phyloP scores from a whole-genome alignment of 306 rosid genomes.

The Boehmeria nivea region DNA sequence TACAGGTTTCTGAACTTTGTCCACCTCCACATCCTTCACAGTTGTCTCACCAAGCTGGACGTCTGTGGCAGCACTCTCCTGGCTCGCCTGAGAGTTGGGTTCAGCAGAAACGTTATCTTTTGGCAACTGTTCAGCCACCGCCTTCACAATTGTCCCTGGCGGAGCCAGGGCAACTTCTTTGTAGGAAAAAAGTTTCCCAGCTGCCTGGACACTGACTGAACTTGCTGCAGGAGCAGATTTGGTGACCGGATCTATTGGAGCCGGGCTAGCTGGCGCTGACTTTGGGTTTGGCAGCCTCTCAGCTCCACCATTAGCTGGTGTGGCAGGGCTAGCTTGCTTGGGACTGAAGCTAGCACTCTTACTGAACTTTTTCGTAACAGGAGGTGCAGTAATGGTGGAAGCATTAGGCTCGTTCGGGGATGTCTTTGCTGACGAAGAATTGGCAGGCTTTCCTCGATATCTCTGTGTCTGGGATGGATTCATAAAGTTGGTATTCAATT shows the following conservation, averaged over 20 bases:
- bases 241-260: constrained; percentile 44
- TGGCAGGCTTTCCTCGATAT: constrained; percentile 57
- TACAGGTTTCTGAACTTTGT: constrained; percentile 27
- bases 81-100: constrained; percentile 37
- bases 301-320: constrained; percentile 29
- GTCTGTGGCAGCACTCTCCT: constrained; percentile 29
- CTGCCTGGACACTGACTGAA: constrained; percentile 54
- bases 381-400: constrained; percentile 42
- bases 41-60: constrained; percentile 25
- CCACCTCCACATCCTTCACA: constrained; percentile 31
- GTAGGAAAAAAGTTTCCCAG: constrained; percentile 83
- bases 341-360: constrained; percentile 87
- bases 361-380: constrained; percentile 43
- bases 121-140: constrained; percentile 65
- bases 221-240: constrained; percentile 44
- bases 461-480: constrained; percentile 62
- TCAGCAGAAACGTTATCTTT: constrained; percentile 40
- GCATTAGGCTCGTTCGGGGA: constrained; percentile 48
- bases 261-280: constrained; percentile 69
- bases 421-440: constrained; percentile 48
- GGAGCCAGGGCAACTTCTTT: constrained; percentile 99
- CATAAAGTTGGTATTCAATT: constrained; percentile 71
- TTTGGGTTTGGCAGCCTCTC: constrained; percentile 56
- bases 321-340: constrained; percentile 58
- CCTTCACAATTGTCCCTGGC: constrained; percentile 95